phyloP scores from a whole-genome alignment of 2,329 filamentous ascomycete species.

The Colletotrichum orbiculare region DNA sequence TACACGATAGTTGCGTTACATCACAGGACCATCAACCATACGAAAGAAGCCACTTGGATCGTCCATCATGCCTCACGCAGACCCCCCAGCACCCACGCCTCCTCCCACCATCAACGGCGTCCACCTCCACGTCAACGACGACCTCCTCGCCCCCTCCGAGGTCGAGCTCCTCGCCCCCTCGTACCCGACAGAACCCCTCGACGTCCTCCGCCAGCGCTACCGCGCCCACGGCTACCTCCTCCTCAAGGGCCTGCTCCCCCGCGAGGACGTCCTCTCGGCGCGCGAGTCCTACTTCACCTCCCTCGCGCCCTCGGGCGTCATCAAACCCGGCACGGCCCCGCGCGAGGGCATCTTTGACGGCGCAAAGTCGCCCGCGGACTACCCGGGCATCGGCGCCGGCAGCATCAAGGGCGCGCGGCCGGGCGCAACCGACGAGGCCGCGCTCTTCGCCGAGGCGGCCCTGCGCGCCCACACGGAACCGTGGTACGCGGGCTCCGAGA shows the following conservation, averaged over 20 bases:
- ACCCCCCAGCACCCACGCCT: neutral
- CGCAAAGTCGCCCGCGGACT: conserved; percentile 22
- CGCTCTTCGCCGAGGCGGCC: conserved; percentile 51
- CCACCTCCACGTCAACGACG: conserved; percentile 45
- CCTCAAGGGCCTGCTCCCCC: conserved; percentile 31
- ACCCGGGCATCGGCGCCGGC: conserved; percentile 58
- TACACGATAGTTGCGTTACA: neutral
- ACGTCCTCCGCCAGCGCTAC: conserved; percentile 26
- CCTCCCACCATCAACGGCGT: conserved; percentile 25
- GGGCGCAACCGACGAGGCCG: conserved; percentile 46
- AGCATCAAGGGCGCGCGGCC: conserved; percentile 57
- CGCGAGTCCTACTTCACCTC: conserved; percentile 34
- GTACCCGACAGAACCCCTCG: conserved; percentile 43
- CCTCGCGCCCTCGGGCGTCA: conserved; percentile 35
- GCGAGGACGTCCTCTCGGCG: conserved; percentile 32
- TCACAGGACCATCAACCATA: neutral
- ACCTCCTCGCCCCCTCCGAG: conserved; percentile 55
- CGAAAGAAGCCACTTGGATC: neutral
- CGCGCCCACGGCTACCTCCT: conserved; percentile 32
- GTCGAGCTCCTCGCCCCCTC: conserved; percentile 55
- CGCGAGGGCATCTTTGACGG: conserved; percentile 40
- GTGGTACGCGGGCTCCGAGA: conserved; percentile 55
- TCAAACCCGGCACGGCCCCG: conserved; percentile 31
- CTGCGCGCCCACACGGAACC: conserved; percentile 63
- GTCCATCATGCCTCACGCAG: conserved; percentile 18